Conservation (phyloP, 768 basidiomycete species). For the Leccinellum albellum region DNA sequence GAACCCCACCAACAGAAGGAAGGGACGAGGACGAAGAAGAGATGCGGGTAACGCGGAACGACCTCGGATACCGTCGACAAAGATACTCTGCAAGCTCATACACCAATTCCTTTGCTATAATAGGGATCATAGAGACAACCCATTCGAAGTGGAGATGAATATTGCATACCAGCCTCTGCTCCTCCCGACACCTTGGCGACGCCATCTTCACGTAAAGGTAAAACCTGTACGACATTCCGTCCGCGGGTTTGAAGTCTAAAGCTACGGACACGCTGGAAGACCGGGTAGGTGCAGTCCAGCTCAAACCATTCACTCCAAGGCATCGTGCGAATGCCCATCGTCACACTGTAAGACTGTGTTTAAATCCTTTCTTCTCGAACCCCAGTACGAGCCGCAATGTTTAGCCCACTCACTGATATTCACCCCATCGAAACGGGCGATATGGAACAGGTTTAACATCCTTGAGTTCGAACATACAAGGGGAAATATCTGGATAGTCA, state of each 20-base stretch:
- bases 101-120: conserved; percentile 61
- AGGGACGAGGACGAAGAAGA: neutral
- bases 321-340: conserved; percentile 68
- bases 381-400: neutral
- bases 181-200: conserved; percentile 29
- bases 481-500: conserved; percentile 46
- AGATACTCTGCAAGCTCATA: conserved; percentile 70
- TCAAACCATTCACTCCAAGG: conserved; percentile 73
- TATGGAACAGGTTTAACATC: conserved; percentile 57
- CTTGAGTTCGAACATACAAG: conserved; percentile 36
- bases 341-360: conserved; percentile 41
- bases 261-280: conserved; percentile 53
- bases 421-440: conserved; percentile 59
- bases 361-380: neutral
- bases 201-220: conserved; percentile 41
- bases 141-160: neutral
- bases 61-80: conserved; percentile 54
- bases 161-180: conserved; percentile 26
- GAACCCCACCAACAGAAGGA: conserved; percentile 21
- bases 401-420: conserved; percentile 50
- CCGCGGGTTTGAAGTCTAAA: conserved; percentile 53
- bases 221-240: conserved; percentile 43
- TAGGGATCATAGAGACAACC: neutral
- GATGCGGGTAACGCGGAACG: conserved; percentile 48
- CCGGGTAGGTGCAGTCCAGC: conserved; percentile 54